A percentile compares a stretch with the other conserved stretches of the same genome.
These are phyloP conservation scores for Penicillium paneum DNA, from an alignment of 2,329 filamentous ascomycete species.

Conservation along the genomic window DNA sequence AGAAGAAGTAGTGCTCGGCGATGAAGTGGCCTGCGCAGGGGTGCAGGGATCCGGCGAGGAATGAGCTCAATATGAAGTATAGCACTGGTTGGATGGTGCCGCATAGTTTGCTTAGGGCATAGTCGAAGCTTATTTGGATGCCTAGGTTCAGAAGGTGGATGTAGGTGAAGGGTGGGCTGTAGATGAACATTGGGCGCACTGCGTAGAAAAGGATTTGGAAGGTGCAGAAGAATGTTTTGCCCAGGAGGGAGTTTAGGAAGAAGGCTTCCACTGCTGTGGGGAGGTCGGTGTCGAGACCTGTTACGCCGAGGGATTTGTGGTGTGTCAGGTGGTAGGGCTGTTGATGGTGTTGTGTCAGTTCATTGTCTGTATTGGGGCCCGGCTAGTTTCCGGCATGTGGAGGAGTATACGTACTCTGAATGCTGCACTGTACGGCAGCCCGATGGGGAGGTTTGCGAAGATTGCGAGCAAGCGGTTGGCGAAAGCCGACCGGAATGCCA, in stretches of 20 bases:
- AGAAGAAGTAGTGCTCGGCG: constrained; percentile 86
- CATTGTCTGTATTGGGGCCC: background rate
- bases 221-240: constrained; percentile 98
- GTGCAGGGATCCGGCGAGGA: constrained; percentile 90
- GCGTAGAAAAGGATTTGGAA: constrained; percentile 99
- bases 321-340: constrained; percentile 96
- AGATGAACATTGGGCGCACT: constrained; percentile 89
- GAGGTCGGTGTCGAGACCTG: constrained; percentile 92
- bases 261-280: constrained; percentile 87
- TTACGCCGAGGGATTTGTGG: constrained; percentile 96
- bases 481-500: constrained; percentile 78
- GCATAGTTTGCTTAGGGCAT: constrained; percentile 59
- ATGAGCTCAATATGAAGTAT: constrained; percentile 85
- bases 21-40: constrained; percentile 97
- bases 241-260: constrained; percentile 86
- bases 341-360: constrained; percentile 5
- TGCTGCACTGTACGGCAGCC: constrained; percentile 90
- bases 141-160: constrained; percentile 80
- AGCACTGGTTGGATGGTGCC: constrained; percentile 59
- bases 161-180: constrained; percentile 79
- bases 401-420: constrained; percentile 64
- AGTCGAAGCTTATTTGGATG: constrained; percentile 76
- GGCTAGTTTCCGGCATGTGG: background rate
- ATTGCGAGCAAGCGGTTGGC: constrained; percentile 86
- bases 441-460: constrained; percentile 93